Percentiles rank a stretch among this genome's conserved stretches.
Evolutionary conservation across 306 rosid species (phyloP).

Genomic region (Prunus campanulata): DNA sequence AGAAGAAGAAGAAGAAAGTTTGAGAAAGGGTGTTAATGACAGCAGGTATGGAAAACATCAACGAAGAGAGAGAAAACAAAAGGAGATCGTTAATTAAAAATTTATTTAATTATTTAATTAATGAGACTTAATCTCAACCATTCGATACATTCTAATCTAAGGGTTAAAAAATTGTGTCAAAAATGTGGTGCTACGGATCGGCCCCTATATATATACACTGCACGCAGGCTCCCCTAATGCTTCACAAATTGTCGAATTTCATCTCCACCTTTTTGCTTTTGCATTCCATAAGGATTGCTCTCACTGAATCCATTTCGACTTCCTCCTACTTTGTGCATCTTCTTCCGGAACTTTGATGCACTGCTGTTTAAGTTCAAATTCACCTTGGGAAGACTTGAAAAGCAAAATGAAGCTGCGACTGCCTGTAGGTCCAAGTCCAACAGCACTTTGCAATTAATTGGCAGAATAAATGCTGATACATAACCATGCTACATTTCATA

Average conservation of each 20-base stretch:
- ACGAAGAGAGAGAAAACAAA: too few species aligned
- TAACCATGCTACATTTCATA: too few species aligned
- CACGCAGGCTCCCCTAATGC: slow-evolving; percentile 21
- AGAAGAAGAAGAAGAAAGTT: too few species aligned
- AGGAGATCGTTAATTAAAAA: too few species aligned
- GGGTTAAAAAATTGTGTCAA: too few species aligned
- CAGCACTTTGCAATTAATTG: not conserved
- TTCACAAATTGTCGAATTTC: slow-evolving; percentile 37
- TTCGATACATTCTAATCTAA: too few species aligned
- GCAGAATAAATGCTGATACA: not conserved
- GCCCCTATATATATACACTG: too few species aligned
- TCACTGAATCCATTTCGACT: slow-evolving; percentile 55
- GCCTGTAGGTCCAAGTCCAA: slow-evolving; percentile 46
- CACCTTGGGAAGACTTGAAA: slow-evolving; percentile 83
- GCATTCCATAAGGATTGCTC: slow-evolving; percentile 59
- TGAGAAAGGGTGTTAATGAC: too few species aligned
- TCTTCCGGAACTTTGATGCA: slow-evolving; percentile 75
- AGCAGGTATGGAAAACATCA: too few species aligned
- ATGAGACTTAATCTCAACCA: too few species aligned
- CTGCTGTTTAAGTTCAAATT: slow-evolving; percentile 72
- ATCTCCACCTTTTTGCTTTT: slow-evolving; percentile 17
- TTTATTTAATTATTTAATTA: too few species aligned
- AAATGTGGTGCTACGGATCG: too few species aligned
- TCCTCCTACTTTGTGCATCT: slow-evolving; percentile 49
- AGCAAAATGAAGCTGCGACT: slow-evolving; percentile 78